Evolutionary conservation across 352 stramenopile species (phyloP).

Genomic region (Phytophthora podocarpi): DNA sequence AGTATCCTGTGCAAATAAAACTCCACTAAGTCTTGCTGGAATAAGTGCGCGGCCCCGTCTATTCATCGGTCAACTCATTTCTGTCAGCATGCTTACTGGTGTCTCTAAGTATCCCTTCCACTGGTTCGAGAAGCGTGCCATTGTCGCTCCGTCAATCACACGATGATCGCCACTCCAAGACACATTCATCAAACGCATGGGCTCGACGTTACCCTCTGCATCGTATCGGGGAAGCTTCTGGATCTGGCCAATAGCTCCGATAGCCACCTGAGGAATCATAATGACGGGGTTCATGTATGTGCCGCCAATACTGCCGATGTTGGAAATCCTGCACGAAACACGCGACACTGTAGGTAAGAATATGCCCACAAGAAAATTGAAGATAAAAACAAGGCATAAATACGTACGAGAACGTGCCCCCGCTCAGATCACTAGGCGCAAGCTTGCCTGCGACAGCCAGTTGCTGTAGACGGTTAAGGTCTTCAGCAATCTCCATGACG

Average conservation of each 20-base stretch:
- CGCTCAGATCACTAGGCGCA: slow-evolving; percentile 84
- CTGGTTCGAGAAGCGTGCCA: slow-evolving; percentile 97
- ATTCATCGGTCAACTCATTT: slow-evolving; percentile 76
- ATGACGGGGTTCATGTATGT: slow-evolving; percentile 98
- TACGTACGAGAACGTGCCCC: slow-evolving; percentile 91
- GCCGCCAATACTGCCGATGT: slow-evolving; percentile 97
- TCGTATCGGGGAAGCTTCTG: slow-evolving; percentile 96
- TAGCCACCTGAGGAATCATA: slow-evolving; percentile 95
- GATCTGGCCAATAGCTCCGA: slow-evolving; percentile 97
- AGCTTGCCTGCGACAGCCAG: slow-evolving; percentile 85
- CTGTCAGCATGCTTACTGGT: slow-evolving; percentile 91
- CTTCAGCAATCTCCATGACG: slow-evolving; percentile 81
- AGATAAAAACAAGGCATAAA: neutral
- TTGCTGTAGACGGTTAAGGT: slow-evolving; percentile 90
- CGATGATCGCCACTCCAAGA: slow-evolving; percentile 98
- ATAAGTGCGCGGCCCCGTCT: neutral
- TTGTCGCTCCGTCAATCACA: slow-evolving; percentile 97
- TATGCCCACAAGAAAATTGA: neutral
- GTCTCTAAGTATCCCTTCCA: slow-evolving; percentile 97
- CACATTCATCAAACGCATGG: slow-evolving; percentile 94
- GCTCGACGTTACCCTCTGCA: slow-evolving; percentile 80
- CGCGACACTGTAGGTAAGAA: neutral
- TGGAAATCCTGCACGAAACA: slow-evolving; percentile 67
- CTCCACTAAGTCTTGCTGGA: too few species aligned
- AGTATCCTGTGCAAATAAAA: too few species aligned